phyloP scores from a whole-genome alignment of 2,329 filamentous ascomycete species.

The Laburnicola sp. region DNA sequence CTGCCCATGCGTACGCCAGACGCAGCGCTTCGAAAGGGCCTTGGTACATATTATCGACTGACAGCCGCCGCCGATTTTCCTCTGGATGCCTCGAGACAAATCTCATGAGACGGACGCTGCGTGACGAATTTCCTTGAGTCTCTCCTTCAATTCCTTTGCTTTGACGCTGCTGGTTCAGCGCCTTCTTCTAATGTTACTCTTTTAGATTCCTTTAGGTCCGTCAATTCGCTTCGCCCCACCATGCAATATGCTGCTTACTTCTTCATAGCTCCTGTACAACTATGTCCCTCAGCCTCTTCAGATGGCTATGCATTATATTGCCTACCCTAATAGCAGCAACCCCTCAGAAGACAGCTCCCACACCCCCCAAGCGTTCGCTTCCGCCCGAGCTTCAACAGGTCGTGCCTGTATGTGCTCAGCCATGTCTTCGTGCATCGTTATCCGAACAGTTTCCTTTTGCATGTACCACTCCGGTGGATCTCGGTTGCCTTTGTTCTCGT shows the following conservation, averaged over 20 bases:
- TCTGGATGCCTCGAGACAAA: slow-evolving; percentile 33
- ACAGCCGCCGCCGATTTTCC: slow-evolving; percentile 27
- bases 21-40: slow-evolving; percentile 33
- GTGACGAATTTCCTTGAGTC: slow-evolving; percentile 43
- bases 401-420: slow-evolving; percentile 43
- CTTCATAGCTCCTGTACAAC: slow-evolving; percentile 39
- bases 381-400: slow-evolving; percentile 33
- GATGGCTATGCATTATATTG: slow-evolving; percentile 43
- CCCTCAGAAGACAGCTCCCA: slow-evolving; percentile 31
- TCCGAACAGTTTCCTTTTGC: slow-evolving; percentile 39
- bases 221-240: slow-evolving; percentile 11
- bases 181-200: slow-evolving; percentile 36
- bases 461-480: slow-evolving; percentile 36
- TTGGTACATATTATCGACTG: slow-evolving; percentile 43
- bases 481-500: slow-evolving; percentile 44
- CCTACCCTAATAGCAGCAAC: slow-evolving; percentile 40
- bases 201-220: slow-evolving; percentile 36
- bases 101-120: slow-evolving; percentile 40
- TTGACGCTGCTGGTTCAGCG: slow-evolving; percentile 42
- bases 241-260: slow-evolving; percentile 36
- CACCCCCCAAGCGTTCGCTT: slow-evolving; percentile 26
- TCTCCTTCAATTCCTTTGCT: slow-evolving; percentile 43
- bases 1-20: slow-evolving; percentile 36
- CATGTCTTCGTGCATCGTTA: slow-evolving; percentile 40
- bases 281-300: slow-evolving; percentile 45